These are phyloP conservation scores for Cubamyces sp. DNA, from an alignment of 768 basidiomycete genomes.

Conservation along the genomic window DNA sequence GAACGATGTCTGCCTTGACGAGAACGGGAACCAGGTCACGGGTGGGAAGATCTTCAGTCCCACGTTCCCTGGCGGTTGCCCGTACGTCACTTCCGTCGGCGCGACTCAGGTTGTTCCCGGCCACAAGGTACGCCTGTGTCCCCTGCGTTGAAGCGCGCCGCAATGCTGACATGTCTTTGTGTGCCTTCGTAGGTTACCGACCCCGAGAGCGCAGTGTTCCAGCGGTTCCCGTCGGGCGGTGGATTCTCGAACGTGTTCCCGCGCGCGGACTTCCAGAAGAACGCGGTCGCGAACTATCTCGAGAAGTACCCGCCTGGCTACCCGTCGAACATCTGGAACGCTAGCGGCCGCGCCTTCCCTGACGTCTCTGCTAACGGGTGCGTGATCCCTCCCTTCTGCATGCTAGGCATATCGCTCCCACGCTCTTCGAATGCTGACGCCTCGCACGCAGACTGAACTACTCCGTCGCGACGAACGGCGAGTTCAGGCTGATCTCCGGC, in stretches of 20 bases:
- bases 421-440: neutral
- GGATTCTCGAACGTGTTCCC: constrained; percentile 47
- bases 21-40: constrained; percentile 29
- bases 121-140: constrained; percentile 24
- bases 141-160: neutral
- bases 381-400: neutral
- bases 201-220: constrained; percentile 42
- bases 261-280: constrained; percentile 41
- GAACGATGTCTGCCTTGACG: constrained; percentile 37
- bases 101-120: constrained; percentile 42
- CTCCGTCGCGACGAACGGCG: constrained; percentile 35
- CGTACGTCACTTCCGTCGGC: constrained; percentile 45
- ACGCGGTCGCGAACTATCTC: constrained; percentile 35
- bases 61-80: constrained; percentile 41
- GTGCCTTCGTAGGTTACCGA: constrained; percentile 28
- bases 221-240: constrained; percentile 41
- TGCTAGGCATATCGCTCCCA: neutral
- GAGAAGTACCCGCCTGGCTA: constrained; percentile 39
- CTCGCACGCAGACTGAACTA: constrained; percentile 36
- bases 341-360: constrained; percentile 38
- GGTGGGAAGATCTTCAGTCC: constrained; percentile 34
- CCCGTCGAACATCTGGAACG: constrained; percentile 38
- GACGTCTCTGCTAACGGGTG: constrained; percentile 42
- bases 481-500: constrained; percentile 47
- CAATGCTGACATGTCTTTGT: neutral